These are phyloP conservation scores for Pseudogymnoascus sp. DNA, from an alignment of 2,329 filamentous ascomycete species.

Conservation along the genomic window DNA sequence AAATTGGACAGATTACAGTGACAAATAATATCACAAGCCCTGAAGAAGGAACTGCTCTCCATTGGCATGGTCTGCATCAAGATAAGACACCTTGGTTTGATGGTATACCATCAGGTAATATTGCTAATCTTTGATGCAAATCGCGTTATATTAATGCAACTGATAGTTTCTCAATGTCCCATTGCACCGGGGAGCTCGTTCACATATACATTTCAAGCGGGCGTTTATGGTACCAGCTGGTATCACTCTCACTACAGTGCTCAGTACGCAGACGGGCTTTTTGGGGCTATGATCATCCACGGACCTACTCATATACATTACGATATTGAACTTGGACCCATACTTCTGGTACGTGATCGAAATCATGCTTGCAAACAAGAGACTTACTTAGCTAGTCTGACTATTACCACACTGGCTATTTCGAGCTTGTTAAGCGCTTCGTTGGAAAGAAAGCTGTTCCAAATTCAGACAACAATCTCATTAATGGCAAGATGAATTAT, in stretches of 20 bases:
- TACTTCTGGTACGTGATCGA: slow-evolving; percentile 28
- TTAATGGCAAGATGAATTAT: slow-evolving; percentile 29
- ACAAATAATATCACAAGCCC: slow-evolving; percentile 32
- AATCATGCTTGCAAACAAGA: not conserved
- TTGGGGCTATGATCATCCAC: slow-evolving; percentile 55
- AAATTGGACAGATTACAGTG: slow-evolving; percentile 20
- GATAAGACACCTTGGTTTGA: not conserved
- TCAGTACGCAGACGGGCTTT: slow-evolving; percentile 42
- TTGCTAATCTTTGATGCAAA: not conserved
- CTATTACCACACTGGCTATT: not conserved
- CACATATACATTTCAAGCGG: slow-evolving; percentile 26
- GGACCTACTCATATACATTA: slow-evolving; percentile 52
- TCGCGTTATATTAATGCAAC: not conserved
- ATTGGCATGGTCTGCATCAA: slow-evolving; percentile 38
- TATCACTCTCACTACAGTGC: slow-evolving; percentile 54
- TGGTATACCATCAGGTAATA: not conserved
- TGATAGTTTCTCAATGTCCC: slow-evolving; percentile 52
- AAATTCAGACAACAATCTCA: slow-evolving; percentile 23
- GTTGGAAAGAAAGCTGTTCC: not conserved
- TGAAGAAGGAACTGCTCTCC: slow-evolving; percentile 40
- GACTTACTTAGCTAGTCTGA: not conserved
- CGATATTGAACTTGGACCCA: slow-evolving; percentile 54
- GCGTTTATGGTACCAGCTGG: slow-evolving; percentile 44
- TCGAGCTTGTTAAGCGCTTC: not conserved
- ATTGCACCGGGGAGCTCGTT: slow-evolving; percentile 42